These are phyloP conservation scores for Hysterium pulicare DNA, from an alignment of 2,329 filamentous ascomycete genomes.

Conservation along the genomic window DNA sequence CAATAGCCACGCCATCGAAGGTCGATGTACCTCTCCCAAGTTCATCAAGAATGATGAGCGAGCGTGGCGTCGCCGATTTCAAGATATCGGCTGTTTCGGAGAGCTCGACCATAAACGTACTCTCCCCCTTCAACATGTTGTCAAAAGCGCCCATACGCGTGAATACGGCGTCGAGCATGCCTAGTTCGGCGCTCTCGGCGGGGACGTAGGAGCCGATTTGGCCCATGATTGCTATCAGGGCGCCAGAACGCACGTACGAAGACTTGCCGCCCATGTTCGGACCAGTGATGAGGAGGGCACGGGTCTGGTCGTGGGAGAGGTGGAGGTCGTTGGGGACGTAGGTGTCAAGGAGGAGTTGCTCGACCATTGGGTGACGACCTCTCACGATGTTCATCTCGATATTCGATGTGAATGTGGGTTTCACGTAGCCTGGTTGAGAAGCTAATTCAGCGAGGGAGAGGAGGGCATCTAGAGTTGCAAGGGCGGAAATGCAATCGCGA, in stretches of 20 bases:
- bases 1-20: slow-evolving; percentile 94
- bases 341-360: slow-evolving; percentile 76
- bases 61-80: slow-evolving; percentile 79
- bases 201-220: slow-evolving; percentile 95
- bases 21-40: slow-evolving; percentile 90
- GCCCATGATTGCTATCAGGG: slow-evolving; percentile 87
- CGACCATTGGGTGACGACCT: slow-evolving; percentile 92
- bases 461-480: slow-evolving; percentile 86
- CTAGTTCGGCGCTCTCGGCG: slow-evolving; percentile 68
- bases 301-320: slow-evolving; percentile 55
- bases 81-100: slow-evolving; percentile 89
- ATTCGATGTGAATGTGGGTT: slow-evolving; percentile 65
- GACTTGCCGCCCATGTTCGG: slow-evolving; percentile 99
- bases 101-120: slow-evolving; percentile 97
- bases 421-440: slow-evolving; percentile 79
- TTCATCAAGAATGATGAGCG: slow-evolving; percentile 89
- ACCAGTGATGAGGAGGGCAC: slow-evolving; percentile 85
- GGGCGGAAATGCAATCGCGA: slow-evolving; percentile 80
- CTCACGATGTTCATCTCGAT: slow-evolving; percentile 67
- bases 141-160: slow-evolving; percentile 95
- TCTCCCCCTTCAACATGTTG: slow-evolving; percentile 92
- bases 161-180: slow-evolving; percentile 85
- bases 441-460: slow-evolving; percentile 83
- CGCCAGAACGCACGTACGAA: slow-evolving; percentile 91
- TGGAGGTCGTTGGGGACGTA: slow-evolving; percentile 90